phyloP scores from a whole-genome alignment of 495 filamentous ascomycete genomes.

The Aspergillus asperescens region DNA sequence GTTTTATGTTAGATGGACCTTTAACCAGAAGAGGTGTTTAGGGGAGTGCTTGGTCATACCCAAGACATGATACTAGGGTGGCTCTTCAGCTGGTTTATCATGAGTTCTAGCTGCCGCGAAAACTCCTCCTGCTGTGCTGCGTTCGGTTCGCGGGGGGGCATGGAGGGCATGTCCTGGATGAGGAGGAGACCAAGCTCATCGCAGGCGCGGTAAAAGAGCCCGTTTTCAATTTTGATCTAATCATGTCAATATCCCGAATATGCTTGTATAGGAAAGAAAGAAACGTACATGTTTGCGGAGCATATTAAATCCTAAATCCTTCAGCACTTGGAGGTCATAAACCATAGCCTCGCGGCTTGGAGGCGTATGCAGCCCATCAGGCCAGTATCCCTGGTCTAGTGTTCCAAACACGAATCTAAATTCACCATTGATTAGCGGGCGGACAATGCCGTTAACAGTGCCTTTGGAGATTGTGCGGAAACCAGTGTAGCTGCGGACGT shows the following conservation, averaged over 20 bases:
- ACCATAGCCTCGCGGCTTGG: slow-evolving; percentile 61
- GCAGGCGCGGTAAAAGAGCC: slow-evolving; percentile 60
- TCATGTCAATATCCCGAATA: neutral
- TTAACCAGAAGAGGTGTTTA: neutral
- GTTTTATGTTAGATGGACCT: neutral
- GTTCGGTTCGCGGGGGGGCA: slow-evolving; percentile 42
- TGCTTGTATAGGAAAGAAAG: neutral
- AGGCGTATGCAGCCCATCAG: slow-evolving; percentile 58
- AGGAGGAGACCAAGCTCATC: slow-evolving; percentile 59
- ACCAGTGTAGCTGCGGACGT: slow-evolving; percentile 57
- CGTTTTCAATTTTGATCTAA: slow-evolving; percentile 61
- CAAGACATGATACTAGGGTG: slow-evolving; percentile 55
- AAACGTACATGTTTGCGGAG: slow-evolving; percentile 58
- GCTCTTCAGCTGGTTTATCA: slow-evolving; percentile 57
- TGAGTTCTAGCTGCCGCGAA: slow-evolving; percentile 53
- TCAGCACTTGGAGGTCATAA: slow-evolving; percentile 56
- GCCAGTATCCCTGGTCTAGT: slow-evolving; percentile 66
- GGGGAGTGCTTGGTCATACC: slow-evolving; percentile 22
- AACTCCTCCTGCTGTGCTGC: slow-evolving; percentile 54
- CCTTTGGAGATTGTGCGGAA: slow-evolving; percentile 57
- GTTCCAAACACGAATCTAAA: slow-evolving; percentile 63
- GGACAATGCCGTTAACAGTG: slow-evolving; percentile 51
- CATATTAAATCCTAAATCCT: slow-evolving; percentile 61
- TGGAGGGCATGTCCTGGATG: slow-evolving; percentile 64
- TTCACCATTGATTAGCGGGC: slow-evolving; percentile 58